Percentiles rank a stretch among this genome's conserved stretches.
These are phyloP conservation scores for Hanseniaspora nectarophila DNA, from an alignment of 805 yeast genomes.

Conservation along the genomic window DNA sequence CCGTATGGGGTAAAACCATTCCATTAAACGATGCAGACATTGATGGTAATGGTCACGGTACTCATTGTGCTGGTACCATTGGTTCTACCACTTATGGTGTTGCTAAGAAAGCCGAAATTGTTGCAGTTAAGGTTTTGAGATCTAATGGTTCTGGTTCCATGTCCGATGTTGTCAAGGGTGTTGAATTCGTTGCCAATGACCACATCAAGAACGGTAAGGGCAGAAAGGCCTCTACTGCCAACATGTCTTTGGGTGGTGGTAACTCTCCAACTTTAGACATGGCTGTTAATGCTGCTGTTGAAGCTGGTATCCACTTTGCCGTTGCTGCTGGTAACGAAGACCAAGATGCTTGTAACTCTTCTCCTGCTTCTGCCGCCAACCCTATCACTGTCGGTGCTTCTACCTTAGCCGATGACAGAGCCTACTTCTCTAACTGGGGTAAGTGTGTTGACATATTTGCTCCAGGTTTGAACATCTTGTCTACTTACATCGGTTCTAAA, in stretches of 20 bases:
- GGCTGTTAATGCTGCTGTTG: constrained; percentile 82
- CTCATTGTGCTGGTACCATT: constrained; percentile 94
- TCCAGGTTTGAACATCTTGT: constrained; percentile 82
- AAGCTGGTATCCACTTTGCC: constrained; percentile 80
- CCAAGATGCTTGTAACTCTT: constrained; percentile 81
- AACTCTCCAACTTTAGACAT: constrained; percentile 73
- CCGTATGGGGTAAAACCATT: constrained; percentile 73
- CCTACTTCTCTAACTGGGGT: constrained; percentile 92
- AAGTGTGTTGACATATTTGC: constrained; percentile 93
- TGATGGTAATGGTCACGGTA: constrained; percentile 91
- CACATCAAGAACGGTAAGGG: constrained; percentile 42
- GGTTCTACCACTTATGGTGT: constrained; percentile 72
- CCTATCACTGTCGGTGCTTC: constrained; percentile 95
- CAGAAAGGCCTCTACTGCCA: constrained; percentile 76
- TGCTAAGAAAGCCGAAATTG: constrained; percentile 65
- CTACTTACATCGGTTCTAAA: constrained; percentile 70
- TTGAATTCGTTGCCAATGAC: constrained; percentile 67
- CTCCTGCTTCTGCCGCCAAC: constrained; percentile 78
- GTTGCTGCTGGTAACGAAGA: constrained; percentile 96
- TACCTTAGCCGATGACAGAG: constrained; percentile 76
- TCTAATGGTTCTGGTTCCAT: constrained; percentile 74
- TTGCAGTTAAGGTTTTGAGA: constrained; percentile 74
- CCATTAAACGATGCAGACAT: constrained; percentile 57
- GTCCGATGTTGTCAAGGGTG: constrained; percentile 77
- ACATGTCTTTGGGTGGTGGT: constrained; percentile 93